Base-by-base conservation (phyloP, 1,139 yeast genomes). In the Sugiyamaella neomexicana region DNA sequence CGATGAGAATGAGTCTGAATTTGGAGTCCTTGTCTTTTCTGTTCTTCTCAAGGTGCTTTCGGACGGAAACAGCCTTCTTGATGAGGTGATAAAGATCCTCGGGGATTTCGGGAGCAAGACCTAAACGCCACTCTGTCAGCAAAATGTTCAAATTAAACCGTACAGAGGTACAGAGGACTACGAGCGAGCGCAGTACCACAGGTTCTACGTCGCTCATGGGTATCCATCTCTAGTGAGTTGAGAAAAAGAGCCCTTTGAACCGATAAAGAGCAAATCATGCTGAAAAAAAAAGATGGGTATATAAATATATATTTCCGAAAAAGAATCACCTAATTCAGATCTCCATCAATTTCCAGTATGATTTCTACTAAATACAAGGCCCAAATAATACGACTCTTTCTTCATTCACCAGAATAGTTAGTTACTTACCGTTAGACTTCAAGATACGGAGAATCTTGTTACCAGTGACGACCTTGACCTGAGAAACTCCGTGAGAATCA, bases 31-130 rank as follows among this genome's bases (percentile, higher is more conserved):
- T 91, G 83, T 93, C 99, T 86, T 93, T 95, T 88, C 99, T 90
- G 97, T 93, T 93, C 82, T 95, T 89, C 83, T 95, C 99, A 78
- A 93, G 88, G 82, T 93, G 99, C 89, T 95, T 95, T 89, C 99
- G 91, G 79, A 95, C 97, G 69, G 97, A 76, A 74, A 93, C 98
- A 78, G 99, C 99, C 86, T 93, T 93, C 91, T 93, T 93, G 77
- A 93, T 95, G 81, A 93, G 88, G 81, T 81, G 91, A 95, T 93
- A 93, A 75, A 93, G 88, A 78, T 93, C 99, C 85, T 93, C 99
- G 80, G 99, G 99, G 74, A 93, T 87, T 81, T 93, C 99, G 79
- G 99, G 98, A 75, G 98, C 99, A 76, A 95, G 86, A 62, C 76
- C 75, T 72, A 47, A 9, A 46, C 39, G 70, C 70, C 72, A 60